A percentile compares a stretch with the other conserved stretches of the same genome.
phyloP scores from a whole-genome alignment of 192 early-diverging fungal species.

The Blastocladiella britannica region DNA sequence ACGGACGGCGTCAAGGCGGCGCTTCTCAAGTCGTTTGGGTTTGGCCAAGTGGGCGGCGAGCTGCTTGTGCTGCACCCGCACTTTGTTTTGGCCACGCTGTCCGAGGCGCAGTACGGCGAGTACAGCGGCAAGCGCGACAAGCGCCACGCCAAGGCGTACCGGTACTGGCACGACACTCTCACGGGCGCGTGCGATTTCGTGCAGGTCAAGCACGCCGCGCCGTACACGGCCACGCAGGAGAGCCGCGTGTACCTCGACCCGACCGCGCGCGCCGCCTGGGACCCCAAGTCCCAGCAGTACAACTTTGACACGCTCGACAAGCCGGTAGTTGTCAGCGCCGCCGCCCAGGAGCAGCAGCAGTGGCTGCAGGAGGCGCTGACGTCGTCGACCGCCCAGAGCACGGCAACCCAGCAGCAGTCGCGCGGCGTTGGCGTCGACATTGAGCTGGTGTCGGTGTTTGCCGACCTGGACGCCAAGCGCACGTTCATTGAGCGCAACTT shows the following conservation, averaged over 20 bases:
- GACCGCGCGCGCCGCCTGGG: conserved; percentile 55
- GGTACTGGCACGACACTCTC: conserved; percentile 75
- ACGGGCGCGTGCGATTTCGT: conserved; percentile 63
- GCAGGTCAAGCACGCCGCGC: conserved; percentile 63
- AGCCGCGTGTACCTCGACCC: conserved; percentile 71
- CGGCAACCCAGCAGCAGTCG: conserved; percentile 15
- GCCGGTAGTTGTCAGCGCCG: conserved; percentile 10
- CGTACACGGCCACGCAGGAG: conserved; percentile 66
- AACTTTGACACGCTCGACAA: conserved; percentile 33
- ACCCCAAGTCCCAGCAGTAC: conserved; percentile 46
- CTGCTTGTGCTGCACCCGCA: conserved; percentile 69
- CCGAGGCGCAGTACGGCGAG: conserved; percentile 39
- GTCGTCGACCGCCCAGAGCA: conserved; percentile 20
- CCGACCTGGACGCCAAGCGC: conserved; percentile 27
- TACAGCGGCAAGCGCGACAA: conserved; percentile 46
- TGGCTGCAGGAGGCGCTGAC: conserved; percentile 31
- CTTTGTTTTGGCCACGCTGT: conserved; percentile 55
- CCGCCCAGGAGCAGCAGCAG: conserved; percentile 24
- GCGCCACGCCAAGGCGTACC: conserved; percentile 61
- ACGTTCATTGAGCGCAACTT: conserved; percentile 86
- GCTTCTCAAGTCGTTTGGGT: conserved; percentile 83
- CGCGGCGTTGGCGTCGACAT: conserved; percentile 71
- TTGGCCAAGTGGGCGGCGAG: conserved; percentile 86
- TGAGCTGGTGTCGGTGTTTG: conserved; percentile 57
- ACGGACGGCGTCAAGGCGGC: conserved; percentile 79